Percentiles rank a stretch among this genome's conserved stretches.
Conservation (phyloP, 2,329 filamentous ascomycete genomes). For the Diaporthe ampelina region DNA sequence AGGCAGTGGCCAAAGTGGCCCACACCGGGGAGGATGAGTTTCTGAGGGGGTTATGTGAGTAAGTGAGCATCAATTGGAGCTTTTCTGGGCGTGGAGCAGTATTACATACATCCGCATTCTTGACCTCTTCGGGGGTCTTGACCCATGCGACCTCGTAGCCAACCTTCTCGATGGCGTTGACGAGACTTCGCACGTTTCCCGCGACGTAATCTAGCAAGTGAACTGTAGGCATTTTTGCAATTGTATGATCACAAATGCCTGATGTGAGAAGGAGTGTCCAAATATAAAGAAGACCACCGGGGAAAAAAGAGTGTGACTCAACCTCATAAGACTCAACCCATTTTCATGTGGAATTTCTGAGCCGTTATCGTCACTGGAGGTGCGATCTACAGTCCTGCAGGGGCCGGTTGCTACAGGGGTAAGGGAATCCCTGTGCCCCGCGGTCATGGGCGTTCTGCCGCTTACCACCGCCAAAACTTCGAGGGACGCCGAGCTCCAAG, state of each 20-base stretch:
- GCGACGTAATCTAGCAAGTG: slow-evolving; percentile 91
- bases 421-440: slow-evolving; percentile 25
- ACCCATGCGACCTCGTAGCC: slow-evolving; percentile 96
- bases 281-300: neutral
- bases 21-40: slow-evolving; percentile 94
- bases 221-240: slow-evolving; percentile 77
- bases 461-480: slow-evolving; percentile 48
- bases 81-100: neutral
- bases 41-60: slow-evolving; percentile 63
- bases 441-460: slow-evolving; percentile 46
- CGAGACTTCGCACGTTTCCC: slow-evolving; percentile 94
- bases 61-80: slow-evolving; percentile 41
- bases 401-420: slow-evolving; percentile 28
- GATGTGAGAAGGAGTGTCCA: neutral
- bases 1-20: slow-evolving; percentile 98
- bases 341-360: slow-evolving; percentile 35
- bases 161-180: slow-evolving; percentile 96
- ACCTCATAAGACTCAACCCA: slow-evolving; percentile 28
- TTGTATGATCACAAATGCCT: neutral
- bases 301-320: slow-evolving; percentile 13
- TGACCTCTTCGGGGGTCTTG: slow-evolving; percentile 84
- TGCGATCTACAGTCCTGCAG: slow-evolving; percentile 26
- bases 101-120: slow-evolving; percentile 87
- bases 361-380: slow-evolving; percentile 38
- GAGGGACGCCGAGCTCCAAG: slow-evolving; percentile 5